These are phyloP conservation scores for Mucor mucedo DNA, from an alignment of 371 early-diverging fungal species.

Conservation along the genomic window DNA sequence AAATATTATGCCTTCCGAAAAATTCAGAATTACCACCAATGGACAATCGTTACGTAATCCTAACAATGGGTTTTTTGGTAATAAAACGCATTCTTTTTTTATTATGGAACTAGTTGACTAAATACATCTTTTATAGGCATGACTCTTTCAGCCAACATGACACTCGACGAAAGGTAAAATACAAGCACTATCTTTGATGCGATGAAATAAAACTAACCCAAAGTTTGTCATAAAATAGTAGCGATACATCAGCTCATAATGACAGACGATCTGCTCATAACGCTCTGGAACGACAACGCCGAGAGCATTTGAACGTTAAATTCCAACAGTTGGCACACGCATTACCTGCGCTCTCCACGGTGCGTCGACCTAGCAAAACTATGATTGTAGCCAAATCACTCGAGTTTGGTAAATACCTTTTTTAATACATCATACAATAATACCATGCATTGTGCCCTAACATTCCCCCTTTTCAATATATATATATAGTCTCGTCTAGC, in stretches of 20 bases:
- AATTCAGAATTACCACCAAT: conserved; percentile 39
- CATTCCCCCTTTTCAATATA: neutral
- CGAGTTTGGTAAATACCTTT: conserved; percentile 52
- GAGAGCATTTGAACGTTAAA: conserved; percentile 75
- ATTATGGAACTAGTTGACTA: no score
- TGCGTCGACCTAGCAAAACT: conserved; percentile 78
- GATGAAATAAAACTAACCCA: no score
- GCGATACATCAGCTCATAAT: conserved; percentile 40
- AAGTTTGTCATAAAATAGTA: neutral
- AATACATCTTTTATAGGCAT: conserved; percentile 20
- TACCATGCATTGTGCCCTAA: neutral
- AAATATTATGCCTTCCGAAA: conserved; percentile 41
- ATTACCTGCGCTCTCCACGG: conserved; percentile 70
- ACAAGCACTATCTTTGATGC: neutral
- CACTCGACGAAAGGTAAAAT: conserved; percentile 35
- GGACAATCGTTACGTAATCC: conserved; percentile 41
- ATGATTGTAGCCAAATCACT: conserved; percentile 77
- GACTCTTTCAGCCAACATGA: conserved; percentile 34
- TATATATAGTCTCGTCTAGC: conserved; percentile 24
- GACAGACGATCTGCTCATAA: conserved; percentile 78
- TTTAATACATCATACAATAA: neutral
- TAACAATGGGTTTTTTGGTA: conserved; percentile 35
- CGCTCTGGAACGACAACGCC: conserved; percentile 78
- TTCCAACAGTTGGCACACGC: conserved; percentile 81
- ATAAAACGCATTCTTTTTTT: neutral